Evolutionary conservation across 805 yeast genomes (phyloP).

Genomic region (Wickerhamiella bombiphila): DNA sequence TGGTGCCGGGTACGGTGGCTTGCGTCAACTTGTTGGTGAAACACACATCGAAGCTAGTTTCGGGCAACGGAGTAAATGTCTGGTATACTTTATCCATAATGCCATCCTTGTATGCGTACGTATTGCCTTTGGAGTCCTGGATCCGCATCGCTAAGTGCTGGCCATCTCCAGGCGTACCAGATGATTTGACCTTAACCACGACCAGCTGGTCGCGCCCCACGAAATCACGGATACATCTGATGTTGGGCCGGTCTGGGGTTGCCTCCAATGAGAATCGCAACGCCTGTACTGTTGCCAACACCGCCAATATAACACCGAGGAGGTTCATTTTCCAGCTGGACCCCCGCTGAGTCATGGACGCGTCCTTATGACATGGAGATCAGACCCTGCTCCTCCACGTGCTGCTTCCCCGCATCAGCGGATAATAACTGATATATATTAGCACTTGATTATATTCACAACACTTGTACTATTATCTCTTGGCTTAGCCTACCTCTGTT

Average conservation of each 20-base stretch:
- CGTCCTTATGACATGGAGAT: no score
- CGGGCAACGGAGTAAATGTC: slow-evolving; percentile 72
- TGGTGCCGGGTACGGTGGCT: slow-evolving; percentile 25
- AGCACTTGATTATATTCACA: no score
- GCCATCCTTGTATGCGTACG: slow-evolving; percentile 62
- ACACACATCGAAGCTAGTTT: slow-evolving; percentile 83
- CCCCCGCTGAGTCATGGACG: no score
- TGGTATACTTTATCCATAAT: slow-evolving; percentile 57
- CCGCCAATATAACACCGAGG: not conserved
- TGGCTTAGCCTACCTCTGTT: no score
- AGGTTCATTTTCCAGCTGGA: no score
- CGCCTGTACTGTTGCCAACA: slow-evolving; percentile 15
- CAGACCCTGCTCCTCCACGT: no score
- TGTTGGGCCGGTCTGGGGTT: slow-evolving; percentile 23
- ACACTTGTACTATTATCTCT: no score
- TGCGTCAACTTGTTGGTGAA: slow-evolving; percentile 47
- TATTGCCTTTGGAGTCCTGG: slow-evolving; percentile 72
- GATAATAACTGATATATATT: no score
- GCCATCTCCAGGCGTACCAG: slow-evolving; percentile 75
- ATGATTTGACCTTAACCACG: slow-evolving; percentile 63
- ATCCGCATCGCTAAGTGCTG: slow-evolving; percentile 51
- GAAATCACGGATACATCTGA: slow-evolving; percentile 86
- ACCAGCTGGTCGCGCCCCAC: slow-evolving; percentile 74
- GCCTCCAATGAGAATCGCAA: slow-evolving; percentile 24
- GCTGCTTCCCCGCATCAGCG: no score